Percentiles rank a stretch among this genome's conserved stretches.
Conservation (phyloP, 129 eudicot genomes). For the Centaurea solstitialis region DNA sequence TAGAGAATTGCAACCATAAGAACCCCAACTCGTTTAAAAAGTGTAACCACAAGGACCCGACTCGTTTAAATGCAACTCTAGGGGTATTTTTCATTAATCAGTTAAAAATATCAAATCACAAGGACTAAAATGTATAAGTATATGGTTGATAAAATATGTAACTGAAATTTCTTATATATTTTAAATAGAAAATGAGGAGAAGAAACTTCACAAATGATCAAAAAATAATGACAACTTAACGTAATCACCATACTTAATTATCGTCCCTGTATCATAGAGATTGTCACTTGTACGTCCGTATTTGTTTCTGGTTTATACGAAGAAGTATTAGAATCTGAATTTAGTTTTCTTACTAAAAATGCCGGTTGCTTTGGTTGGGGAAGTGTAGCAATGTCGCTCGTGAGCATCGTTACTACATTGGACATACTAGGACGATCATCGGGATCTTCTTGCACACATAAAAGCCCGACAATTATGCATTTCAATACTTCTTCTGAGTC, state of each 20-base stretch:
- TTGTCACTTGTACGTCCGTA: conserved; percentile 29
- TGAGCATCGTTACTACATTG: conserved; percentile 37
- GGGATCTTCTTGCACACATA: conserved; percentile 58
- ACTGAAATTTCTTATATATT: background rate
- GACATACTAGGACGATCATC: conserved; percentile 57
- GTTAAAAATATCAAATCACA: background rate
- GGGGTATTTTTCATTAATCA: background rate
- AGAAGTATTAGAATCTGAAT: conserved; percentile 21
- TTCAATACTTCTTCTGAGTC: conserved; percentile 32
- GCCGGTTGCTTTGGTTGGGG: conserved; percentile 59
- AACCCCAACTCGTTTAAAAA: background rate
- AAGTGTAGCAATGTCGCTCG: conserved; percentile 40
- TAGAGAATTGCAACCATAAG: background rate
- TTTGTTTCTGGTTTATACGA: conserved; percentile 33
- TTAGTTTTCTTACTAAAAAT: conserved; percentile 35
- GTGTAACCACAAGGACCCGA: background rate
- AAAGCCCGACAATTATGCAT: conserved; percentile 47
- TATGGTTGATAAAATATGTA: background rate
- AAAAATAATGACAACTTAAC: background rate
- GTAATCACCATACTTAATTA: conserved; percentile 13
- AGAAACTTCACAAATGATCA: background rate
- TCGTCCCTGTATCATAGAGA: conserved; percentile 34
- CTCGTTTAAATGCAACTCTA: background rate
- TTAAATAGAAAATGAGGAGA: background rate
- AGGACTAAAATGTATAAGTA: background rate